Base-by-base conservation (phyloP, 1,139 yeast genomes). In the Meyerozyma elateridarum region DNA sequence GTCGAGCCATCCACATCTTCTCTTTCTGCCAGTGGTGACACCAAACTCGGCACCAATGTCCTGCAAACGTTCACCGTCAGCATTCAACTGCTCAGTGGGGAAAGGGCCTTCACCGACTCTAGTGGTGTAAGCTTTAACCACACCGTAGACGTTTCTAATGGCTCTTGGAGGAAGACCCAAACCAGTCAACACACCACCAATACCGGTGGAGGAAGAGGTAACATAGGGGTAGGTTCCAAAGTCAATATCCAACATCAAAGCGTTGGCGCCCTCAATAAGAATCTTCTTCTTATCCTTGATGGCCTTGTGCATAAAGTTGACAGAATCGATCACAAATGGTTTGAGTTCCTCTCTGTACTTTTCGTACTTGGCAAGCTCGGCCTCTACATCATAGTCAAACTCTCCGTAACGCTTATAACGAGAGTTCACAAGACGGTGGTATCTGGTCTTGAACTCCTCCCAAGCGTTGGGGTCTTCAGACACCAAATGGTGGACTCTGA, bases 1-100 rank as follows among this genome's bases (percentile, higher is more conserved):
- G 62, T 91, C 99, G 53, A 91, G 78, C 99, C 99, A 91, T 35
- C 99, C 99, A 61, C 98, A 93, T 67, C 99, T 82, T 71, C 99
- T 85, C 76, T 89, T 89, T 70, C 99, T 84, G 45, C 99, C 98
- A 27, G 99, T 91, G 46, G 99, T 91, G 45, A 91, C 99, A 61
- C 99, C 99, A 54, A 59, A 87, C 64, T 91, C 96, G 37, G 91
- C 95, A 50, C 99, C 99, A 42, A 89, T 85, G 32, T 70, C 64
- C 62, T 93, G 98, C 53, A 91, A 72, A 44, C 79, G 76, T 53
- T 84, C 95, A 52, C 99, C 99, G 34, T 69, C 76, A 26, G 68
- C 79, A 59, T 91, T 88, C 57, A 89, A 74, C 60, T 89, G 97
- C 64, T 91, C 99, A 37, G 97, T 82, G 41, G 99, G 97, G 84